Conservation (phyloP, 2,329 filamentous ascomycete genomes). For the Botryosphaeria dothidea region DNA sequence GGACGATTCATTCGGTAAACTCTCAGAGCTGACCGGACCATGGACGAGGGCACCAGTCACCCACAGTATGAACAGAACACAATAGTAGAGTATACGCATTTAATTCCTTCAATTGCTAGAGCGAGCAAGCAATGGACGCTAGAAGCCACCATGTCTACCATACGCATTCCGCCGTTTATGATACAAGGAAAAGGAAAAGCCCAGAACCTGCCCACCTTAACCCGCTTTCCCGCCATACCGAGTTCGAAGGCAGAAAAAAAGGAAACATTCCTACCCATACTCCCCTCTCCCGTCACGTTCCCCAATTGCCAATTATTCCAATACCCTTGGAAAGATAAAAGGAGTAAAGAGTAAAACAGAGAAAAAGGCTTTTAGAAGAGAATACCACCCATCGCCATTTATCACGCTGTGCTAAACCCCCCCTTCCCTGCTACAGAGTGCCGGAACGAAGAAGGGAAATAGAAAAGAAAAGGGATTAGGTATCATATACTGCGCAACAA, state of each 20-base stretch:
- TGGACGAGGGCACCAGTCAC: too few species aligned
- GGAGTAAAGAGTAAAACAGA: background rate
- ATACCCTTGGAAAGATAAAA: background rate
- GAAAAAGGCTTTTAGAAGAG: conserved; percentile 1
- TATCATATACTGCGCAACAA: conserved; percentile 11
- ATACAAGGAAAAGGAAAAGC: background rate
- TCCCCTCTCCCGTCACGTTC: background rate
- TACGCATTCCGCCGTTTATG: background rate
- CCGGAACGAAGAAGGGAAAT: background rate
- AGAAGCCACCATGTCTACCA: background rate
- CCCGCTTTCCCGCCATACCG: too few species aligned
- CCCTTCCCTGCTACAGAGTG: background rate
- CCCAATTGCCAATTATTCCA: background rate
- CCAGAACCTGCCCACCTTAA: too few species aligned
- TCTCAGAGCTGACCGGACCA: too few species aligned
- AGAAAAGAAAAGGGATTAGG: background rate
- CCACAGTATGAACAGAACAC: background rate
- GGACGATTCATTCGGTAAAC: too few species aligned
- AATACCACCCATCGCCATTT: background rate
- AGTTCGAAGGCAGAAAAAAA: background rate
- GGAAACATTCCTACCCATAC: background rate
- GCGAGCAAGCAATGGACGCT: background rate
- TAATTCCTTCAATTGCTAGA: background rate
- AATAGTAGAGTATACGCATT: background rate
- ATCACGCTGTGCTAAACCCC: background rate